Conservation (phyloP, 2,329 filamentous ascomycete genomes). For the Pleurostoma richardsiae region DNA sequence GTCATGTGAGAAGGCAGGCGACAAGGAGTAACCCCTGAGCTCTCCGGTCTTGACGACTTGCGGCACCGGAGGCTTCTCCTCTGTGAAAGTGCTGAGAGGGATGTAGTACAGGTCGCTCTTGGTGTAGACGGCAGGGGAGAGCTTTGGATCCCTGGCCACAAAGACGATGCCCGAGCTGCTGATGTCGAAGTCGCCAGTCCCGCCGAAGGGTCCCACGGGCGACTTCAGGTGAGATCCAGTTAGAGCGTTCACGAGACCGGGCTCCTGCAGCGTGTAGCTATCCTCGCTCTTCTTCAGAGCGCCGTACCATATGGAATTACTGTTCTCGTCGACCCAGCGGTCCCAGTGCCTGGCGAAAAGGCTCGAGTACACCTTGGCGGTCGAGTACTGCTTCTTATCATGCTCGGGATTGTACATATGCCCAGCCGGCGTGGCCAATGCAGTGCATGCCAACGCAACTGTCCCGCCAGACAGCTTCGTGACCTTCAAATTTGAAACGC, state of each 20-base stretch:
- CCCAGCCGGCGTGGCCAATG: slow-evolving; percentile 63
- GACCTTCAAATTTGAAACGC: slow-evolving; percentile 54
- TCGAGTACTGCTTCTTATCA: slow-evolving; percentile 54
- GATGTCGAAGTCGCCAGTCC: slow-evolving; percentile 75
- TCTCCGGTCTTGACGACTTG: slow-evolving; percentile 51
- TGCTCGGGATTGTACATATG: slow-evolving; percentile 61
- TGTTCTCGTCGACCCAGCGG: slow-evolving; percentile 63
- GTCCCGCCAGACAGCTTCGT: slow-evolving; percentile 43
- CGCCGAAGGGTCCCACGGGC: slow-evolving; percentile 75
- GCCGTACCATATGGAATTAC: slow-evolving; percentile 69
- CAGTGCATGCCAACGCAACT: slow-evolving; percentile 54
- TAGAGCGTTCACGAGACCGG: slow-evolving; percentile 58
- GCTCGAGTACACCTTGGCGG: slow-evolving; percentile 66
- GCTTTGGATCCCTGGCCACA: slow-evolving; percentile 66
- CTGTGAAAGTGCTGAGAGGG: slow-evolving; percentile 55
- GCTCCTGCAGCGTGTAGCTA: slow-evolving; percentile 34
- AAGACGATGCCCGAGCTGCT: slow-evolving; percentile 62
- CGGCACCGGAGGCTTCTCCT: slow-evolving; percentile 42
- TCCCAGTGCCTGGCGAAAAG: slow-evolving; percentile 85
- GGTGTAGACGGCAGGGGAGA: slow-evolving; percentile 70
- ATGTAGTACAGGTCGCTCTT: slow-evolving; percentile 78
- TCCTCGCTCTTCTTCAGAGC: slow-evolving; percentile 43
- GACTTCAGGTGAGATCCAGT: slow-evolving; percentile 54
- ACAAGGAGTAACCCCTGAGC: slow-evolving; percentile 58
- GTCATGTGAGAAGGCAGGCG: slow-evolving; percentile 69